phyloP scores from a whole-genome alignment of 2,329 filamentous ascomycete species.

The Colletotrichum chlorophyti region DNA sequence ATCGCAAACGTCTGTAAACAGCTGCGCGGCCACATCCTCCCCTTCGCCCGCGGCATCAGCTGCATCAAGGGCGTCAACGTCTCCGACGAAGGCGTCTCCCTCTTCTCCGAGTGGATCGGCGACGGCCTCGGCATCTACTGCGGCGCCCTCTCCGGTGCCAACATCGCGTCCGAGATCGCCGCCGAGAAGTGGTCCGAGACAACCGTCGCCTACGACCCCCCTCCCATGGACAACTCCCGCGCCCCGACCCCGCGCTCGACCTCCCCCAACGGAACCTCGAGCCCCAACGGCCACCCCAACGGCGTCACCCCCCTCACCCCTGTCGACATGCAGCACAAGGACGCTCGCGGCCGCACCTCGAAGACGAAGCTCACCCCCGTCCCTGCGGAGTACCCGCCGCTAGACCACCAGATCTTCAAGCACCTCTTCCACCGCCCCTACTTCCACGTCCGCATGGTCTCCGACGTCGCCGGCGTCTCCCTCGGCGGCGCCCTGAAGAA shows the following conservation, averaged over 20 bases:
- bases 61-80: conserved; percentile 99
- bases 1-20: conserved; percentile 86
- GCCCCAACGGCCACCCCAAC: conserved; percentile 56
- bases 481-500: conserved; percentile 96
- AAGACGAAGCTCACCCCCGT: conserved; percentile 77
- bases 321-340: conserved; percentile 68
- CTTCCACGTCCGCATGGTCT: conserved; percentile 94
- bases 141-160: conserved; percentile 92
- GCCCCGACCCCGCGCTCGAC: conserved; percentile 66
- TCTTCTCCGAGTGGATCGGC: conserved; percentile 96
- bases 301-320: conserved; percentile 44
- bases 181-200: conserved; percentile 97
- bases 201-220: conserved; percentile 94
- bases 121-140: conserved; percentile 94
- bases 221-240: conserved; percentile 79
- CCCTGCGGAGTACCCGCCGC: conserved; percentile 81
- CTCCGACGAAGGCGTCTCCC: conserved; percentile 80
- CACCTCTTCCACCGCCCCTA: conserved; percentile 94
- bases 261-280: conserved; percentile 54
- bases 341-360: conserved; percentile 70
- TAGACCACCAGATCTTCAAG: conserved; percentile 85
- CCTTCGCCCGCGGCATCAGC: conserved; percentile 90
- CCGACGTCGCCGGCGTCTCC: conserved; percentile 95
- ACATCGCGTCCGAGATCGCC: conserved; percentile 95
- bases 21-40: conserved; percentile 86